Percentiles rank a stretch among this genome's conserved stretches.
These are phyloP conservation scores for Fraxinus cuspidata DNA, from an alignment of 257 asterid genomes.

Conservation along the genomic window DNA sequence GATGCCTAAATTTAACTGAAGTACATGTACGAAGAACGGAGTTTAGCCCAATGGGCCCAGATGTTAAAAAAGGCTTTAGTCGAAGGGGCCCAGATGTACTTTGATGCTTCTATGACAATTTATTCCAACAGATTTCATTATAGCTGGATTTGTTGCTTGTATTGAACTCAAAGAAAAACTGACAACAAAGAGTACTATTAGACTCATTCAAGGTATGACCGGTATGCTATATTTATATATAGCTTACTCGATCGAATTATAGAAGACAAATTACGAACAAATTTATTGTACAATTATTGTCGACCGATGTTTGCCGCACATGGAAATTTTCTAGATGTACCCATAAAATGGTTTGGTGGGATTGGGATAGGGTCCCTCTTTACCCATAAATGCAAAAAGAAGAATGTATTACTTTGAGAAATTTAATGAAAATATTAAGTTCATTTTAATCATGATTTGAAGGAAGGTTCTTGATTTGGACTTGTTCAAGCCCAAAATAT, in stretches of 20 bases:
- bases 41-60: neutral
- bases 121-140: neutral
- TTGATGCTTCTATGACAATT: neutral
- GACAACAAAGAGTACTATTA: neutral
- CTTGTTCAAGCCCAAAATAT: conserved; percentile 24
- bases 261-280: neutral
- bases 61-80: neutral
- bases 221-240: no score
- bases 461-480: conserved; percentile 34
- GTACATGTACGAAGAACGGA: neutral
- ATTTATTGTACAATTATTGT: no score
- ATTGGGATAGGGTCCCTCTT: neutral
- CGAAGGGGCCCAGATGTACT: neutral
- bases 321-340: neutral
- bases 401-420: neutral
- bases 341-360: conserved; percentile 11
- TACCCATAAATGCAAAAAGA: neutral
- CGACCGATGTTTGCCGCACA: neutral
- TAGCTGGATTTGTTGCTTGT: neutral
- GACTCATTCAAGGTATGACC: neutral
- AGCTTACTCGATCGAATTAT: no score
- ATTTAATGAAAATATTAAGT: neutral
- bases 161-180: no score
- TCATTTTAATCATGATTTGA: conserved; percentile 9
- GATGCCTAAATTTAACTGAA: neutral